Percentiles rank a stretch among this genome's conserved stretches.
These are phyloP conservation scores for Apiotrichum gamsii DNA, from an alignment of 1,284 basidiomycete genomes.

Conservation along the genomic window DNA sequence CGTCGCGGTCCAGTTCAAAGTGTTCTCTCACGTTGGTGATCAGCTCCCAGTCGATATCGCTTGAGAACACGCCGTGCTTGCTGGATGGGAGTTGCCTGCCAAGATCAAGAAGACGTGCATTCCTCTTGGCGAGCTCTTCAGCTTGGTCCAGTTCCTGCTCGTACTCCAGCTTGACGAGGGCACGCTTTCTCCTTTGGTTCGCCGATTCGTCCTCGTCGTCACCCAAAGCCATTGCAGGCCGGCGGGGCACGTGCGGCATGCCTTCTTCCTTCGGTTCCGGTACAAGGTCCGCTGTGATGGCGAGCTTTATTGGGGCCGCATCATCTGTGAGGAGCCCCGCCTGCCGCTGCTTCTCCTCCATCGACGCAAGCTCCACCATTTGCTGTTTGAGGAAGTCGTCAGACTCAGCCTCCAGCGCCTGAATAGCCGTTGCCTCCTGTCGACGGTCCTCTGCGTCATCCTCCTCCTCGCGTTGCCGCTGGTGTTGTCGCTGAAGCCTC, in stretches of 20 bases:
- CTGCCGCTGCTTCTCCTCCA: slow-evolving; percentile 78
- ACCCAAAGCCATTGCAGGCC: slow-evolving; percentile 53
- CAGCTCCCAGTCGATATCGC: slow-evolving; percentile 77
- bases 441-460: slow-evolving; percentile 73
- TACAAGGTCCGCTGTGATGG: slow-evolving; percentile 51
- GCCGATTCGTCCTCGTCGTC: slow-evolving; percentile 73
- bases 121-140: slow-evolving; percentile 56
- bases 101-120: slow-evolving; percentile 69
- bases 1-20: background rate
- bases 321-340: slow-evolving; percentile 84
- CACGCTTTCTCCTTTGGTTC: slow-evolving; percentile 64
- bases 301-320: slow-evolving; percentile 75
- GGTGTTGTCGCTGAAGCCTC: slow-evolving; percentile 62
- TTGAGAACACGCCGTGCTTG: slow-evolving; percentile 67
- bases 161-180: slow-evolving; percentile 78
- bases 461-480: slow-evolving; percentile 65
- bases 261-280: slow-evolving; percentile 19
- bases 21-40: slow-evolving; percentile 63
- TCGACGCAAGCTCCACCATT: slow-evolving; percentile 81
- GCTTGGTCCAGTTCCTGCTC: slow-evolving; percentile 38
- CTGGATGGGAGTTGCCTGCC: slow-evolving; percentile 62
- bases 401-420: slow-evolving; percentile 73
- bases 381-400: slow-evolving; percentile 80
- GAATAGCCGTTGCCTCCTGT: slow-evolving; percentile 74
- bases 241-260: slow-evolving; percentile 29